phyloP scores from a whole-genome alignment of 805 yeast genomes.

The Cyberlindnera suaveolens region DNA sequence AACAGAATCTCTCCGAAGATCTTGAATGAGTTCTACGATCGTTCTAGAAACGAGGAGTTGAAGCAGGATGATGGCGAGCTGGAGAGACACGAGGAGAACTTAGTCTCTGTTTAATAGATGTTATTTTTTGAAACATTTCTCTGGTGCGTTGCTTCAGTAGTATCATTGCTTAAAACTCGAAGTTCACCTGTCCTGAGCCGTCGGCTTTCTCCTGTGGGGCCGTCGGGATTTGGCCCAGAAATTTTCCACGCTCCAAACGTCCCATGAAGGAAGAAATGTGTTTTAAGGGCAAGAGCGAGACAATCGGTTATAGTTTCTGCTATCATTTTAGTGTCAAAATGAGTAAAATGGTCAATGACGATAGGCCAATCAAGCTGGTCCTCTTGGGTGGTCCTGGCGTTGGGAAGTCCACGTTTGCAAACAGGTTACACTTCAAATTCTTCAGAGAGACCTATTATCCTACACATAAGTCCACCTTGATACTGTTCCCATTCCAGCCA shows the following conservation, averaged over 20 bases:
- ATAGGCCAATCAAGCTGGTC: constrained; percentile 48
- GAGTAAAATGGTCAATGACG: constrained; percentile 7
- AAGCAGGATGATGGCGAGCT: constrained; percentile 39
- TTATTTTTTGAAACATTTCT: neutral
- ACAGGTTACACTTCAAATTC: constrained; percentile 39
- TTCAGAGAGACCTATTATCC: constrained; percentile 72
- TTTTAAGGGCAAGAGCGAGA: no score
- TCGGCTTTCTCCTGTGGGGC: neutral
- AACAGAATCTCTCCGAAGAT: constrained; percentile 98
- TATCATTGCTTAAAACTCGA: neutral
- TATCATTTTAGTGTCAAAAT: neutral
- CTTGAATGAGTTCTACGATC: constrained; percentile 89
- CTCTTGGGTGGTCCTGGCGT: constrained; percentile 52
- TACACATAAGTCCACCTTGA: constrained; percentile 54
- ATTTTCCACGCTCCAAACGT: no score
- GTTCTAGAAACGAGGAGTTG: constrained; percentile 58
- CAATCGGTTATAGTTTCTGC: neutral
- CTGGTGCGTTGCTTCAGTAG: neutral
- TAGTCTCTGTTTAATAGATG: constrained; percentile 31
- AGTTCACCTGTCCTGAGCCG: neutral
- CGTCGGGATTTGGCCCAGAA: neutral
- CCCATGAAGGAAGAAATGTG: no score
- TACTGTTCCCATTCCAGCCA: constrained; percentile 51
- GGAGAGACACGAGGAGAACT: constrained; percentile 27
- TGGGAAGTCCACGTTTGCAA: constrained; percentile 56